Conservation (phyloP, 2,329 filamentous ascomycete genomes). For the Clarireedia hainanense region DNA sequence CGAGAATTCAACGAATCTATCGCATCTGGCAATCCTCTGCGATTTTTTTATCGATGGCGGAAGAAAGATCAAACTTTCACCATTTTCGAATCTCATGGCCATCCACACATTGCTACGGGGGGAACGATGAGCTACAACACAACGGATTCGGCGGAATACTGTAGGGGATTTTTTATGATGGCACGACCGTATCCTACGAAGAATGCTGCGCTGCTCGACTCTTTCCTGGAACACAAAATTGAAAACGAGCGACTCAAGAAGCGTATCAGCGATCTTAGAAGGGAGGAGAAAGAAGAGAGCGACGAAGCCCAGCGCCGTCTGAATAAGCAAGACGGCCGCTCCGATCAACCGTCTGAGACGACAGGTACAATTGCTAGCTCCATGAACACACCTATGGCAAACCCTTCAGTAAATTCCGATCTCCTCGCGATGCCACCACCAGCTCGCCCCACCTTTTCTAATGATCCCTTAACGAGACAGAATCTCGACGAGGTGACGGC, state of each 20-base stretch:
- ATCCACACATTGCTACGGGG: conserved; percentile 75
- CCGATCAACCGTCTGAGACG: conserved; percentile 41
- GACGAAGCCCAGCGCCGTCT: conserved; percentile 55
- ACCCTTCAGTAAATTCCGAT: conserved; percentile 30
- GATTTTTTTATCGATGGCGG: conserved; percentile 79
- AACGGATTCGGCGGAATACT: conserved; percentile 60
- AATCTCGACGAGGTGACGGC: conserved; percentile 68
- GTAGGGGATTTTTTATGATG: conserved; percentile 91
- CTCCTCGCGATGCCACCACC: conserved; percentile 57
- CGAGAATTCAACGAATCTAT: conserved; percentile 87
- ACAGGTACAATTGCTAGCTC: conserved; percentile 31
- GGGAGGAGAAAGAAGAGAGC: conserved; percentile 75
- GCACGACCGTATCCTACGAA: conserved; percentile 82
- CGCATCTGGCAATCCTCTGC: conserved; percentile 67
- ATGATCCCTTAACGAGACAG: conserved; percentile 66
- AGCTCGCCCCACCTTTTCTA: conserved; percentile 53
- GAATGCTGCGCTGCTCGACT: conserved; percentile 78
- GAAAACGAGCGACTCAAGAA: conserved; percentile 84
- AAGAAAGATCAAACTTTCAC: conserved; percentile 65
- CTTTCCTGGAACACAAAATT: conserved; percentile 93
- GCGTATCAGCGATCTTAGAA: conserved; percentile 75
- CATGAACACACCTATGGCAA: conserved; percentile 21
- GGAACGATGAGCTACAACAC: conserved; percentile 50
- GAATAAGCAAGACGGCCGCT: conserved; percentile 45
- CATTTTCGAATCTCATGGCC: conserved; percentile 88